phyloP scores from a whole-genome alignment of 805 yeast species.

The Kodamaea restingae region DNA sequence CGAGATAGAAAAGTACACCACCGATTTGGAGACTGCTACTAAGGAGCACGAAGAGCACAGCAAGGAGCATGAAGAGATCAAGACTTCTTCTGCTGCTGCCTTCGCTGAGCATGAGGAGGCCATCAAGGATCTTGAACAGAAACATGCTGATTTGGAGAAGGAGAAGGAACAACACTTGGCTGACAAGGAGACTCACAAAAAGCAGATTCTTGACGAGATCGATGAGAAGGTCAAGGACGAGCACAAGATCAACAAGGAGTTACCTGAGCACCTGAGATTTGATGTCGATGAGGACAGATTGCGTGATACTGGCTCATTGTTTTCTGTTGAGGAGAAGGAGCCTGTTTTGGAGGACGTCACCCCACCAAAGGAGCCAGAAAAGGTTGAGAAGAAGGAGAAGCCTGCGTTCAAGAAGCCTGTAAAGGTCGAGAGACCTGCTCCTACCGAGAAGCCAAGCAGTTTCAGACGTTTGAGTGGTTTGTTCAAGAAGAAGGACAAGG shows the following conservation, averaged over 20 bases:
- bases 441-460: constrained; percentile 6
- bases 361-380: constrained; percentile 8
- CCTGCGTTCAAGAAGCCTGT: constrained; percentile 7
- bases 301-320: constrained; percentile 37
- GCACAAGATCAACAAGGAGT: constrained; percentile 43
- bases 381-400: constrained; percentile 5
- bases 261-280: constrained; percentile 50
- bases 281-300: constrained; percentile 33
- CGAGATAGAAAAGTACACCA: constrained; percentile 31
- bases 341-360: constrained; percentile 14
- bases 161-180: constrained; percentile 36
- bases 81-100: constrained; percentile 21
- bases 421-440: constrained; percentile 9
- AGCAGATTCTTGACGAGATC: constrained; percentile 27
- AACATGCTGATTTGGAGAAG: constrained; percentile 38
- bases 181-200: constrained; percentile 33
- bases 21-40: constrained; percentile 29
- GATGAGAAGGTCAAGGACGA: constrained; percentile 43
- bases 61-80: constrained; percentile 36
- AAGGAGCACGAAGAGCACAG: constrained; percentile 37
- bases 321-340: constrained; percentile 26
- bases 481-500: constrained; percentile 12
- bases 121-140: constrained; percentile 36
- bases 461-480: constrained; percentile 14
- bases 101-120: constrained; percentile 24